These are phyloP conservation scores for Tuber borchii DNA, from an alignment of 495 filamentous ascomycete genomes.

Conservation along the genomic window DNA sequence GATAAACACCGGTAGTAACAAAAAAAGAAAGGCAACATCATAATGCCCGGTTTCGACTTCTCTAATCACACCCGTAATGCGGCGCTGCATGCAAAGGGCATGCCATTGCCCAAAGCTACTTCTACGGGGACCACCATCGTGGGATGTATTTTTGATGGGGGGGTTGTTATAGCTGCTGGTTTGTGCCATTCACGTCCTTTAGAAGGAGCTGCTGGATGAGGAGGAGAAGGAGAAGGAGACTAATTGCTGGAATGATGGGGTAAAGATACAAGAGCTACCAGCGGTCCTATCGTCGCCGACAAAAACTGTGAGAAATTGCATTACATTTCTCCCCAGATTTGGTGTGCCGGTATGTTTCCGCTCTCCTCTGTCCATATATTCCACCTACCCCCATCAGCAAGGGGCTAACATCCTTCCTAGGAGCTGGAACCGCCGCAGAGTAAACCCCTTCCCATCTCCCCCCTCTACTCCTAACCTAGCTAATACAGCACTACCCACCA, in stretches of 20 bases:
- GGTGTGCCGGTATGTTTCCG: slow-evolving; percentile 70
- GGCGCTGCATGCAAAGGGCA: slow-evolving; percentile 83
- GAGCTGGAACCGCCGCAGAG: slow-evolving; percentile 91
- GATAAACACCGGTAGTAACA: background rate
- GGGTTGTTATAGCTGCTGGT: slow-evolving; percentile 67
- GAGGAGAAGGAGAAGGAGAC: background rate
- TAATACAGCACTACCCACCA: slow-evolving; percentile 1
- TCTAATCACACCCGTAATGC: slow-evolving; percentile 98
- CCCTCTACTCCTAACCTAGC: slow-evolving; percentile 52
- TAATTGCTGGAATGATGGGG: slow-evolving; percentile 2
- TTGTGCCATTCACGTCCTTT: slow-evolving; percentile 40
- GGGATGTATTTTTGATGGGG: slow-evolving; percentile 91
- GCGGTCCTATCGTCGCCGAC: slow-evolving; percentile 96
- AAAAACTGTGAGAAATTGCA: slow-evolving; percentile 99
- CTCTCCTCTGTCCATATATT: background rate
- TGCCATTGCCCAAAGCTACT: slow-evolving; percentile 93
- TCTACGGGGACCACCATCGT: slow-evolving; percentile 99
- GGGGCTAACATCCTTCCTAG: slow-evolving; percentile 20
- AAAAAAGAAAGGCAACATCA: background rate
- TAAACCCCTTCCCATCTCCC: slow-evolving; percentile 76
- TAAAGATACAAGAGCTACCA: slow-evolving; percentile 95
- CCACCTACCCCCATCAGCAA: background rate
- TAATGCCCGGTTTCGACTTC: slow-evolving; percentile 98
- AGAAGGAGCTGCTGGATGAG: slow-evolving; percentile 16
- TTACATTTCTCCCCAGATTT: slow-evolving; percentile 97